Conservation (phyloP, 345 rosid species). For the Corchorus capsularis region DNA sequence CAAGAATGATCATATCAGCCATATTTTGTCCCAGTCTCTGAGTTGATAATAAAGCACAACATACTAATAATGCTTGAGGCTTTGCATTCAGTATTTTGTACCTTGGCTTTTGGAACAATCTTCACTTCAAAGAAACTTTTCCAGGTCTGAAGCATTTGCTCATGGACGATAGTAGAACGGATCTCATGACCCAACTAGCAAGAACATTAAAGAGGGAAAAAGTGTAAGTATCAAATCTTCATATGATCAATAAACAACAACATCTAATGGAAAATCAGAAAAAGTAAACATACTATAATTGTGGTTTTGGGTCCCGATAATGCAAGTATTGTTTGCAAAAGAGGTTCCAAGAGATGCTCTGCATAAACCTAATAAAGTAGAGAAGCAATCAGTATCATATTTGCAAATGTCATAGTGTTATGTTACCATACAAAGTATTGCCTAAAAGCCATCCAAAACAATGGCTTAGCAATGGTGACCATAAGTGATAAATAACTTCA, state of each 20-base stretch:
- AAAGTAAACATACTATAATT: slow-evolving; percentile 52
- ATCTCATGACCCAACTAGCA: slow-evolving; percentile 87
- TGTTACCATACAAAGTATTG: neutral
- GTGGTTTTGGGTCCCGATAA: slow-evolving; percentile 84
- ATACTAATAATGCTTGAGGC: neutral
- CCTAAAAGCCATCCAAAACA: neutral
- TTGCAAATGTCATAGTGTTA: neutral
- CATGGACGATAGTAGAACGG: slow-evolving; percentile 81
- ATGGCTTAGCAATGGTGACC: neutral
- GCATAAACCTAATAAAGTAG: slow-evolving; percentile 66
- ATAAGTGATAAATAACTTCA: neutral
- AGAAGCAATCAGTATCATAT: slow-evolving; percentile 9
- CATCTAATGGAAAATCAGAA: neutral
- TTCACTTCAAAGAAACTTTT: slow-evolving; percentile 76
- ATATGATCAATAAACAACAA: neutral
- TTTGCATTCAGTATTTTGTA: slow-evolving; percentile 19
- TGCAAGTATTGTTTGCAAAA: slow-evolving; percentile 65
- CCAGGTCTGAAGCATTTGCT: slow-evolving; percentile 87
- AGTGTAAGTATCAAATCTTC: neutral
- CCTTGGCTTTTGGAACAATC: slow-evolving; percentile 73
- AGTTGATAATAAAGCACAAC: neutral
- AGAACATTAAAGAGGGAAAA: slow-evolving; percentile 20
- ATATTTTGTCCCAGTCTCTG: neutral
- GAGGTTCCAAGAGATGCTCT: slow-evolving; percentile 90
- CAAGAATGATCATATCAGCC: neutral